Percentiles rank a stretch among this genome's conserved stretches.
phyloP scores from a whole-genome alignment of 2,329 filamentous ascomycete genomes.

The Emericellopsis cladophorae region DNA sequence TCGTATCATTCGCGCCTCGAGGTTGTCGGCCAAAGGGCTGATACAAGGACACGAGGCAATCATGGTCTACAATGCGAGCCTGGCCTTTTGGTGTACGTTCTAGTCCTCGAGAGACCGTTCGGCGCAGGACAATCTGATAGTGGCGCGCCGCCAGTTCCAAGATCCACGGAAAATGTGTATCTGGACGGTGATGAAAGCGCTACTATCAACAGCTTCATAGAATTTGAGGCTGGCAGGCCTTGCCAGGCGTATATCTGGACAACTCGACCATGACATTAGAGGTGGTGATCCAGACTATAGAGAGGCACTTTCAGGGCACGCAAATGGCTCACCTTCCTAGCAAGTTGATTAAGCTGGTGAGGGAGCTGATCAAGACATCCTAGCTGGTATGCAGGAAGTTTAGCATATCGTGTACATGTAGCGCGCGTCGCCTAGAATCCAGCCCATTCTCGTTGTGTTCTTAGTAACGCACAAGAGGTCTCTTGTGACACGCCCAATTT shows the following conservation, averaged over 20 bases:
- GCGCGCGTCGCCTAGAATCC: too few species aligned
- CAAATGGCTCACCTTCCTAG: conserved; percentile 3
- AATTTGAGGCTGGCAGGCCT: neutral
- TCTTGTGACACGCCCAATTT: too few species aligned
- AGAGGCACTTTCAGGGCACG: conserved; percentile 1
- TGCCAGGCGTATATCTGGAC: neutral
- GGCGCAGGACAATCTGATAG: neutral
- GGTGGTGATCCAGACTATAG: conserved; percentile 2
- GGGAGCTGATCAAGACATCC: conserved; percentile 3
- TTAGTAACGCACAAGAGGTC: too few species aligned
- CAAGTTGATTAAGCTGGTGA: conserved; percentile 5
- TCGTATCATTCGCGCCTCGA: conserved; percentile 12
- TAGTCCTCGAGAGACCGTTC: neutral
- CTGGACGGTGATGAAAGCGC: conserved; percentile 1
- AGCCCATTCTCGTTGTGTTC: too few species aligned
- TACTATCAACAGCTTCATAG: neutral
- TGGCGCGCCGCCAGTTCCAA: too few species aligned
- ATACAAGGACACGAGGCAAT: conserved; percentile 12
- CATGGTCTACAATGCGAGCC: conserved; percentile 13
- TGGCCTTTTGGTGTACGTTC: conserved; percentile 12
- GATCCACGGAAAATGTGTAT: neutral
- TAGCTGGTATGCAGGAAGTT: neutral
- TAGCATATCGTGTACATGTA: too few species aligned
- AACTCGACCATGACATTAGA: neutral
- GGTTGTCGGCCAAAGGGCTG: conserved; percentile 5